phyloP scores from a whole-genome alignment of 208 protist genomes.

The Acanthamoeba comandoni region DNA sequence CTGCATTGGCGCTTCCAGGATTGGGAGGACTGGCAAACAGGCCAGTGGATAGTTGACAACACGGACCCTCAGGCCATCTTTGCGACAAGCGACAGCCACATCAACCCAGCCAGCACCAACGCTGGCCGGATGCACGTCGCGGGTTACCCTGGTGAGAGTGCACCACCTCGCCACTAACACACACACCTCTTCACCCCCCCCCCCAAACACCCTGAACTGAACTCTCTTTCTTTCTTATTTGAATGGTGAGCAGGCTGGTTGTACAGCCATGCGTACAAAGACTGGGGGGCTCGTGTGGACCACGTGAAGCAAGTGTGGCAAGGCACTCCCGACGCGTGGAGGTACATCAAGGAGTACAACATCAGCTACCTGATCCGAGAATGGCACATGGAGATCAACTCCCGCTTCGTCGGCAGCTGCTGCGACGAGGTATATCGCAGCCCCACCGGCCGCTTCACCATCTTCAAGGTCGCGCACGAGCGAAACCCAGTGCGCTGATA shows the following conservation, averaged over 20 bases:
- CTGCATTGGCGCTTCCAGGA: constrained; percentile 66
- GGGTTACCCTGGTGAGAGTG: constrained; percentile 21
- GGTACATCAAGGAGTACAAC: constrained; percentile 25
- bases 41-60: constrained; percentile 68
- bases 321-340: not conserved
- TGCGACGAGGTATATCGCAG: constrained; percentile 30
- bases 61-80: constrained; percentile 42
- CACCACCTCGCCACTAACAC: not conserved
- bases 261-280: constrained; percentile 61
- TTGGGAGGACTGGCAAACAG: constrained; percentile 16
- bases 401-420: too few species aligned
- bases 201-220: not conserved
- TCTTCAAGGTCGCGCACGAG: constrained; percentile 56
- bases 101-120: constrained; percentile 41
- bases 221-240: not conserved
- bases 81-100: constrained; percentile 46
- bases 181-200: not conserved
- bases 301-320: constrained; percentile 62
- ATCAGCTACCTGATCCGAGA: constrained; percentile 33
- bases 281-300: constrained; percentile 20
- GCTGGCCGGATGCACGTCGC: constrained; percentile 44
- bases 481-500: too few species aligned
- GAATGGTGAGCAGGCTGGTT: constrained; percentile 49
- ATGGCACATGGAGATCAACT: constrained; percentile 63
- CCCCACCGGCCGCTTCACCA: not conserved